Conservation (phyloP, 192 early-diverging fungal species). For the Chytriomyces sp. region DNA sequence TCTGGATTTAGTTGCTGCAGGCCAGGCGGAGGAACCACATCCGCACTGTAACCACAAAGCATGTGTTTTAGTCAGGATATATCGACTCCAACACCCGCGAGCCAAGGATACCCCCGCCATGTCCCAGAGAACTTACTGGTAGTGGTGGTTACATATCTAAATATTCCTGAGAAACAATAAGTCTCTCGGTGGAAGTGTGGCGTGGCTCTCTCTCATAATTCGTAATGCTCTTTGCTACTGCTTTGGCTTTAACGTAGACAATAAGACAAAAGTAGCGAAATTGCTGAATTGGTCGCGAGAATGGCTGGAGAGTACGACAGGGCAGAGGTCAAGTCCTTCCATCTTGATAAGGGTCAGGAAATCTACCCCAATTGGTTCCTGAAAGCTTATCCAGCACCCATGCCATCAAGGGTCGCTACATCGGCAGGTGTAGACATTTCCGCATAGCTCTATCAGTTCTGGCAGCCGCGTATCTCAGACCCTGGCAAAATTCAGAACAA, state of each 20-base stretch:
- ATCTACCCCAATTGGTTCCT: not conserved
- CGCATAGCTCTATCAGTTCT: constrained; percentile 8
- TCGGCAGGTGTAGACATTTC: no score
- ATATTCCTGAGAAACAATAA: not conserved
- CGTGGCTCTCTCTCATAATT: not conserved
- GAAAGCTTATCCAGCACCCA: not conserved
- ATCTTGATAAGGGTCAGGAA: not conserved
- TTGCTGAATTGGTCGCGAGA: not conserved
- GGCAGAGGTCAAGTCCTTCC: constrained; percentile 6
- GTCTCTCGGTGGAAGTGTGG: not conserved
- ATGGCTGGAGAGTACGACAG: constrained; percentile 16
- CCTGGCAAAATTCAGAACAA: no score
- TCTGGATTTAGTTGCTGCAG: not conserved
- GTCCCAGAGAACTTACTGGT: not conserved
- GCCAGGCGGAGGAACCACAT: no score
- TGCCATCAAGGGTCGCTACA: no score
- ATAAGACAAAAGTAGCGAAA: not conserved
- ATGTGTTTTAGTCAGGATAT: not conserved
- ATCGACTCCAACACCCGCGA: not conserved
- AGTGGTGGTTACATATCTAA: not conserved
- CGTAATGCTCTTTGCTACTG: not conserved
- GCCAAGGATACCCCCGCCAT: not conserved
- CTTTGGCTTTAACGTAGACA: not conserved
- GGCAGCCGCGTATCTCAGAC: not conserved
- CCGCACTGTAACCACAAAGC: not conserved